phyloP scores from a whole-genome alignment of 805 yeast genomes.

The Limtongia smithiae region DNA sequence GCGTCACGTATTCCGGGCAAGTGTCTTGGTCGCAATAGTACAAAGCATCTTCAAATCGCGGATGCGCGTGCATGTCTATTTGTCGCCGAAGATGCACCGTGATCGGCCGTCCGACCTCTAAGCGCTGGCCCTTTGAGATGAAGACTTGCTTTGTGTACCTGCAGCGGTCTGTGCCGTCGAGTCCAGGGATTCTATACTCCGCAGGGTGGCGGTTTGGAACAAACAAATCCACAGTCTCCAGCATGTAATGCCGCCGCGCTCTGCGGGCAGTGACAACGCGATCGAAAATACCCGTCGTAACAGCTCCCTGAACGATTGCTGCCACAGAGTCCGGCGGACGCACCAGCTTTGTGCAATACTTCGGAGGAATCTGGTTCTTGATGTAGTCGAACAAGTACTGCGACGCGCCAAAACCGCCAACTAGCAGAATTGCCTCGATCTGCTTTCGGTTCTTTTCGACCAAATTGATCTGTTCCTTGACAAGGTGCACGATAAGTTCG shows the following conservation, averaged over 20 bases:
- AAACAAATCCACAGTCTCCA: slow-evolving; percentile 14
- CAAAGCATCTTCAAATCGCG: slow-evolving; percentile 12
- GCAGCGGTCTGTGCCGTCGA: slow-evolving; percentile 19
- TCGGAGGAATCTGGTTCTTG: slow-evolving; percentile 11
- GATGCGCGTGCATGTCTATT: slow-evolving; percentile 1
- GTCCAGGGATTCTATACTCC: slow-evolving; percentile 1
- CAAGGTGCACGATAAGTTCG: slow-evolving; percentile 11
- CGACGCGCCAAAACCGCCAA: slow-evolving; percentile 27
- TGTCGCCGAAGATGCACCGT: slow-evolving; percentile 9
- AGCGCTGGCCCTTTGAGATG: slow-evolving; percentile 14
- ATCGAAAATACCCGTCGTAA: slow-evolving; percentile 19
- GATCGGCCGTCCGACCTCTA: slow-evolving; percentile 11
- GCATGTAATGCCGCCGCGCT: slow-evolving; percentile 22
- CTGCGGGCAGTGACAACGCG: slow-evolving; percentile 17
- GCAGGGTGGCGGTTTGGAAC: slow-evolving; percentile 16
- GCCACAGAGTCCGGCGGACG: slow-evolving; percentile 23
- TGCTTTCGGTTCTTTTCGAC: slow-evolving; percentile 7
- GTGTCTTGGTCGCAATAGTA: slow-evolving; percentile 18
- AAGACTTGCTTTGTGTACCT: slow-evolving; percentile 11
- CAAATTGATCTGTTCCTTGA: slow-evolving; percentile 16
- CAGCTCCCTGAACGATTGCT: slow-evolving; percentile 27
- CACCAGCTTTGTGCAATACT: slow-evolving; percentile 5
- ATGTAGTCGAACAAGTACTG: slow-evolving; percentile 17
- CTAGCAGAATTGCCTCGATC: slow-evolving; percentile 17
- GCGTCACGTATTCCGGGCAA: slow-evolving; percentile 11